These are phyloP conservation scores for Linderniella brevidens DNA, from an alignment of 257 asterid genomes.

Conservation along the genomic window DNA sequence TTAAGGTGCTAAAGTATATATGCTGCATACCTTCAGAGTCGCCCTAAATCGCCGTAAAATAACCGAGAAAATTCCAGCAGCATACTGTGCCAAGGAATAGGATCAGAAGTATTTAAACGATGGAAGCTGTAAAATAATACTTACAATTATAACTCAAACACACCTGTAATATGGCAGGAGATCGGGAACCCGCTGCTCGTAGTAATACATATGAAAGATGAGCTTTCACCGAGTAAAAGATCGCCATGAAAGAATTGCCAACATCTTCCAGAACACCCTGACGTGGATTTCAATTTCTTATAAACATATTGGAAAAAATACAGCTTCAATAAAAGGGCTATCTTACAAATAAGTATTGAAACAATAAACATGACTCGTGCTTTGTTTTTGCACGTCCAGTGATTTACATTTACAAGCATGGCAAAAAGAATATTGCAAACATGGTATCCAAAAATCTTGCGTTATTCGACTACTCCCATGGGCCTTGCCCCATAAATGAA, in stretches of 20 bases:
- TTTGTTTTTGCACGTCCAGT: too few species aligned
- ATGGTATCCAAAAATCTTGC: too few species aligned
- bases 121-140: too few species aligned
- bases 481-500: too few species aligned
- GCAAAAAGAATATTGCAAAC: too few species aligned
- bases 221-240: constrained; percentile 78
- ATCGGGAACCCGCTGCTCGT: constrained; percentile 72
- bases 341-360: too few species aligned
- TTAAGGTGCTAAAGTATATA: constrained; percentile 3
- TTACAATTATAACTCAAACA: background rate
- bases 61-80: constrained; percentile 76
- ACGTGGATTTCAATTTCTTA: constrained; percentile 3
- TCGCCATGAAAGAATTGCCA: constrained; percentile 60
- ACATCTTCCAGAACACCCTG: constrained; percentile 92
- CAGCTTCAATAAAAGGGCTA: too few species aligned
- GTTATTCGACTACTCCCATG: too few species aligned
- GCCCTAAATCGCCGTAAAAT: constrained; percentile 84
- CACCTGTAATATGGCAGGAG: constrained; percentile 80
- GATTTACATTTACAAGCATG: too few species aligned
- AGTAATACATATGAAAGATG: constrained; percentile 84
- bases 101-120: too few species aligned
- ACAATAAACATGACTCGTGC: too few species aligned
- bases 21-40: constrained; percentile 61
- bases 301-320: too few species aligned
- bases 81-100: constrained; percentile 42